A percentile compares a stretch with the other conserved stretches of the same genome.
Conservation (phyloP, 75 land plant genomes). For the Sequoia sempervirens region DNA sequence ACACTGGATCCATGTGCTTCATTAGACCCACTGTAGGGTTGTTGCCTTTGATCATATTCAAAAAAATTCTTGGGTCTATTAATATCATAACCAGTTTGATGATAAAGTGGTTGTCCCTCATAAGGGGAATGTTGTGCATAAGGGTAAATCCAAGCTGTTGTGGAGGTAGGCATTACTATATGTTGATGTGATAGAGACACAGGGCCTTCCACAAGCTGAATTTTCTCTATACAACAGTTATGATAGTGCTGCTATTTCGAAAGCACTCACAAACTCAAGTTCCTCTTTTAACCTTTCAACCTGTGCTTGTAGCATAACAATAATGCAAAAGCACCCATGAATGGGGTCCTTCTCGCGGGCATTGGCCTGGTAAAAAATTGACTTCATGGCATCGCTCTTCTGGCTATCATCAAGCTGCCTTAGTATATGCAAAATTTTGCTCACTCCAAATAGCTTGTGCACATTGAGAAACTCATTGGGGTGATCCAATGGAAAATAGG, state of each 20-base stretch:
- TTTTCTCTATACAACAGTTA: neutral
- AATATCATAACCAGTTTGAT: neutral
- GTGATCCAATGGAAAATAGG: slow-evolving; percentile 46
- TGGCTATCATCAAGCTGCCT: slow-evolving; percentile 30
- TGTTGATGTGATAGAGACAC: neutral
- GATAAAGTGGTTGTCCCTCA: neutral
- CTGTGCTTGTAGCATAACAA: slow-evolving; percentile 35
- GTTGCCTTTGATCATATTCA: neutral
- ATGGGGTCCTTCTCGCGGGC: slow-evolving; percentile 62
- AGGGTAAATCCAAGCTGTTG: neutral
- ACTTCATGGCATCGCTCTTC: slow-evolving; percentile 54
- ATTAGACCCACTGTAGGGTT: neutral
- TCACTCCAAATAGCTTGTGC: slow-evolving; percentile 47
- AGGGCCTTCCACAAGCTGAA: neutral
- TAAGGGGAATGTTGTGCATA: neutral
- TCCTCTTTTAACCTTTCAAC: slow-evolving; percentile 15
- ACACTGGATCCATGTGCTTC: slow-evolving; percentile 12
- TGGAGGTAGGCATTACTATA: too few species aligned
- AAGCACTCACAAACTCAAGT: slow-evolving; percentile 17
- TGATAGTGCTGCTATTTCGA: neutral
- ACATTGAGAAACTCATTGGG: slow-evolving; percentile 27
- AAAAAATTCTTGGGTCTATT: neutral
- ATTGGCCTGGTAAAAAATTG: slow-evolving; percentile 66
- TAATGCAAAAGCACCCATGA: slow-evolving; percentile 53
- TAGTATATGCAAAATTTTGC: slow-evolving; percentile 38